These are phyloP conservation scores for Populus nigra DNA, from an alignment of 345 rosid species.

Conservation along the genomic window DNA sequence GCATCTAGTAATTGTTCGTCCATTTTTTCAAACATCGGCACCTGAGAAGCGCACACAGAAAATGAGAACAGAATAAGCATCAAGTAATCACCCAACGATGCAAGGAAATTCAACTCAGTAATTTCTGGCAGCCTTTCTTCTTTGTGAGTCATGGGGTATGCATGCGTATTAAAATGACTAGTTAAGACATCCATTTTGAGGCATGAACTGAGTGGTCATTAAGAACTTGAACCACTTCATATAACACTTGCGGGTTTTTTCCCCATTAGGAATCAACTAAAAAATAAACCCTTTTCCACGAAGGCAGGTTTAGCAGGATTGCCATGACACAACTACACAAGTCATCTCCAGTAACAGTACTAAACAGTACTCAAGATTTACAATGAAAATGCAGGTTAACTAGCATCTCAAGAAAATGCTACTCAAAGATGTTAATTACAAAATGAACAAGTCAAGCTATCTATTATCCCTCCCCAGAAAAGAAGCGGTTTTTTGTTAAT, in stretches of 20 bases:
- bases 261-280: neutral
- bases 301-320: neutral
- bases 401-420: neutral
- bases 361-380: neutral
- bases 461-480: neutral
- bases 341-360: neutral
- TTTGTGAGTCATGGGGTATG: neutral
- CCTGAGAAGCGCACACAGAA: slow-evolving; percentile 37
- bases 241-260: neutral
- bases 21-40: slow-evolving; percentile 83
- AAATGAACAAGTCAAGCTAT: neutral
- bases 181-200: no score
- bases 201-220: neutral
- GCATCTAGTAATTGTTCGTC: slow-evolving; percentile 84
- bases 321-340: neutral
- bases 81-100: neutral
- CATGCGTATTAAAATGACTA: neutral
- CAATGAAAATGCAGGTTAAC: neutral
- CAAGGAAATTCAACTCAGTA: neutral
- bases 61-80: neutral
- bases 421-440: neutral
- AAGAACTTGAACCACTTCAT: neutral
- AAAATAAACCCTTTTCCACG: neutral
- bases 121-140: neutral
- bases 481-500: neutral